Base-by-base conservation (phyloP, 495 filamentous ascomycete genomes). In the Cercophora newfieldiana region DNA sequence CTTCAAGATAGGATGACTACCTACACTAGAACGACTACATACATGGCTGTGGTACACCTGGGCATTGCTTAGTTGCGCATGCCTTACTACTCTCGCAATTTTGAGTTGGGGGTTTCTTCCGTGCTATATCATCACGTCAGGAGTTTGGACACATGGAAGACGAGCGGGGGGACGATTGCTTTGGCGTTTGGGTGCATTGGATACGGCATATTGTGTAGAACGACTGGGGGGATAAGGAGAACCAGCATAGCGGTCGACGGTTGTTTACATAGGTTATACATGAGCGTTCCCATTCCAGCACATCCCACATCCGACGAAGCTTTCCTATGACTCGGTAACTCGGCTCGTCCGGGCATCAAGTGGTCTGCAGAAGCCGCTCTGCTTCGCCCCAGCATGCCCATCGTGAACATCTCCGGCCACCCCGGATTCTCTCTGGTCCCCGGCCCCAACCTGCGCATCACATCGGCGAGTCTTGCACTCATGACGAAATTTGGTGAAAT, bases 181-280 rank as follows among this genome's bases (percentile, higher is more conserved):
- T 55, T 44, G 61, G 61, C 61, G 61, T 55, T 48, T 54, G 28
- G 61, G 19, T 44, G 61, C 51, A 55, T 56, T 57, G 54, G 26
- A 57, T 30, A 57, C 14, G 54, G 54, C 50, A 16, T n/a, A 7
- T 14, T 19, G 50, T 24, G 50, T 8, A 53, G 50, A 53, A 16
- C 25, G 50, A 14, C 50, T 19, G 50, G 50, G 24, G 6, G 48
- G 6, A 19, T 19, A 6, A 14, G 50, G 50, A 12, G 21, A 16
- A 53, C n/a, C 10, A 24, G 6, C 50, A 53, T 26, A 26, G n/a
- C 5, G 21, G 50, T 47, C 8, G 37, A 44, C 18, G 37, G 37
- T 53, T 26, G 2, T 26, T 26, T 22, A 26, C 50, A 26, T 53
- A 53, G 50, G 21, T 53, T 26, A 53, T 53, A 53, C 50, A 53